Conservation (phyloP, 352 stramenopile species). For the Pythium biforme region DNA sequence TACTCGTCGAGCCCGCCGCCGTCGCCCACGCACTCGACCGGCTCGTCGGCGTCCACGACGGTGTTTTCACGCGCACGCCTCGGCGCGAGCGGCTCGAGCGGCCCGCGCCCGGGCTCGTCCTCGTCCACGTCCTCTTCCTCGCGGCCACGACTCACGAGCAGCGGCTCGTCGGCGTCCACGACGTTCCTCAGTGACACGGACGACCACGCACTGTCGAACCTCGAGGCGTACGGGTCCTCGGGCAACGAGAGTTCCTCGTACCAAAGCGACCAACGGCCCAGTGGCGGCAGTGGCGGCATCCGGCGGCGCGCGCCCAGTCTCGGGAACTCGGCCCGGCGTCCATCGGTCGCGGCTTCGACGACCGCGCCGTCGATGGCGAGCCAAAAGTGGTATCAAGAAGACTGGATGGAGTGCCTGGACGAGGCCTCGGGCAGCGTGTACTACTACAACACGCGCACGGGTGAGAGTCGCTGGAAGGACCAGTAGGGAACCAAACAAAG, state of each 20-base stretch:
- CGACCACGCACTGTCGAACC: slow-evolving; percentile 22
- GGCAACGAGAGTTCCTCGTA: slow-evolving; percentile 18
- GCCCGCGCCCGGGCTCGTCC: slow-evolving; percentile 25
- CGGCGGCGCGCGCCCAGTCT: slow-evolving; percentile 14
- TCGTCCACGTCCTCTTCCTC: slow-evolving; percentile 46
- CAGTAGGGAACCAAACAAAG: slow-evolving; percentile 1
- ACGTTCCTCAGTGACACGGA: slow-evolving; percentile 36
- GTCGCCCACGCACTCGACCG: slow-evolving; percentile 45
- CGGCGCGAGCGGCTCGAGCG: neutral
- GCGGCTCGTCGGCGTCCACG: slow-evolving; percentile 31
- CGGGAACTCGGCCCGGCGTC: neutral
- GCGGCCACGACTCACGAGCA: slow-evolving; percentile 21
- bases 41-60: slow-evolving; percentile 39
- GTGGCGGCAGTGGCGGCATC: slow-evolving; percentile 9
- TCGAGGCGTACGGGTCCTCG: slow-evolving; percentile 22
- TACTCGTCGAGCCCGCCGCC: slow-evolving; percentile 45
- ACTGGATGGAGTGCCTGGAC: slow-evolving; percentile 70
- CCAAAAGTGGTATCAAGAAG: slow-evolving; percentile 10
- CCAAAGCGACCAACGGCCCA: slow-evolving; percentile 30
- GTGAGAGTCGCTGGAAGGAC: slow-evolving; percentile 63
- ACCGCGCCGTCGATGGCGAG: neutral
- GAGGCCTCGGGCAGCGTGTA: slow-evolving; percentile 49
- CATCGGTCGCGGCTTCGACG: neutral
- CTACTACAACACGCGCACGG: slow-evolving; percentile 74
- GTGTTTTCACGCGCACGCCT: slow-evolving; percentile 15